These are phyloP conservation scores for Colletotrichum sp. DNA, from an alignment of 2,329 filamentous ascomycete genomes.

Conservation along the genomic window DNA sequence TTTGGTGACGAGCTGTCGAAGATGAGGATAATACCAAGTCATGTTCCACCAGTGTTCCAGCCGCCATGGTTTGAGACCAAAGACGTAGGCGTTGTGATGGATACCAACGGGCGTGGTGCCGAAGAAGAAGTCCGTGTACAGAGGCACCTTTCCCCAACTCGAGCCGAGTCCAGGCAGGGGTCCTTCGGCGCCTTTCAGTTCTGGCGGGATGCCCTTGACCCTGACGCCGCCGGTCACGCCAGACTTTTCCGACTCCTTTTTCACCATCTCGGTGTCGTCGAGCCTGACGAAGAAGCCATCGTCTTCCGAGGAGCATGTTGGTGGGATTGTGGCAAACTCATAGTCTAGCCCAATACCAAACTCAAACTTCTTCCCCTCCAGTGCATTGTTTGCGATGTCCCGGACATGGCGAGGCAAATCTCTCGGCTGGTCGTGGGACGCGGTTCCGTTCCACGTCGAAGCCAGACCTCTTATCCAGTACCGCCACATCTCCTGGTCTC, in stretches of 20 bases:
- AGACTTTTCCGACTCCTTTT: constrained; percentile 29
- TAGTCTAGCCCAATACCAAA: constrained; percentile 45
- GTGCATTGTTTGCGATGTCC: constrained; percentile 30
- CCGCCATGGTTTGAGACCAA: constrained; percentile 34
- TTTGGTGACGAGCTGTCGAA: constrained; percentile 33
- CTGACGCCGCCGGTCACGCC: constrained; percentile 35
- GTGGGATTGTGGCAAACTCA: constrained; percentile 40
- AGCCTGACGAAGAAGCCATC: constrained; percentile 38
- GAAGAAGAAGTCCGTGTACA: constrained; percentile 43
- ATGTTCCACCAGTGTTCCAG: constrained; percentile 38
- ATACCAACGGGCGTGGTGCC: constrained; percentile 39
- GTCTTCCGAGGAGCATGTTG: constrained; percentile 41
- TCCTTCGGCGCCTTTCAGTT: constrained; percentile 26
- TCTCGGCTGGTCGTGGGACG: constrained; percentile 14
- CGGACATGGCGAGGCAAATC: constrained; percentile 24
- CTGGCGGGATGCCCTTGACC: constrained; percentile 29
- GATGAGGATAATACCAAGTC: constrained; percentile 39
- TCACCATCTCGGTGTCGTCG: constrained; percentile 26
- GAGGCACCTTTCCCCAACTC: constrained; percentile 33
- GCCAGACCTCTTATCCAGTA: constrained; percentile 33
- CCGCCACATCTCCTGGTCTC: constrained; percentile 43
- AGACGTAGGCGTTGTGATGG: constrained; percentile 41
- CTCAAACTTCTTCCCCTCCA: constrained; percentile 34
- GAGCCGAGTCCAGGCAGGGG: constrained; percentile 12
- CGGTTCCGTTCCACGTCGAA: constrained; percentile 35